Evolutionary conservation across 768 basidiomycete genomes (phyloP).

Genomic region (Pisolithus tinctorius): DNA sequence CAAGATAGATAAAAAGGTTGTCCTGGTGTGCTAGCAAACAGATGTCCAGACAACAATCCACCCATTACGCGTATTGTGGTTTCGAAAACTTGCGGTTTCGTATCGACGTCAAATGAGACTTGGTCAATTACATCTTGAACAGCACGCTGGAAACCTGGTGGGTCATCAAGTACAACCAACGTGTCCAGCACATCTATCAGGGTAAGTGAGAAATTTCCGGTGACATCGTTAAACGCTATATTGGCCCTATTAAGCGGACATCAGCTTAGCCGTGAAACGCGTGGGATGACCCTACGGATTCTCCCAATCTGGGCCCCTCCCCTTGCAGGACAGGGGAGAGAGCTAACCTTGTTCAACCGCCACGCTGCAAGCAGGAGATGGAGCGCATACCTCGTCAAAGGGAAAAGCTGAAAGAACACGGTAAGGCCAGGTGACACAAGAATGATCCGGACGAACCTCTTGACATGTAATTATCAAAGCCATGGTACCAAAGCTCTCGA

Average conservation of each 20-base stretch:
- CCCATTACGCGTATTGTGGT: slow-evolving; percentile 93
- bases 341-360: slow-evolving; percentile 42
- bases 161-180: slow-evolving; percentile 80
- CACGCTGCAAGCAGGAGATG: slow-evolving; percentile 2
- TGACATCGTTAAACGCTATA: slow-evolving; percentile 82
- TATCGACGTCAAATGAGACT: slow-evolving; percentile 90
- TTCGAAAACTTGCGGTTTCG: slow-evolving; percentile 97
- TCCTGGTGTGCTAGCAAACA: slow-evolving; percentile 60
- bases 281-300: slow-evolving; percentile 54
- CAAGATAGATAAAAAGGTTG: slow-evolving; percentile 74
- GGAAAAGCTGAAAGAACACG: slow-evolving; percentile 59
- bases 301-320: slow-evolving; percentile 82
- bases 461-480: slow-evolving; percentile 83
- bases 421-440: slow-evolving; percentile 14
- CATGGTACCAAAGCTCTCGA: slow-evolving; percentile 84
- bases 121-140: slow-evolving; percentile 74
- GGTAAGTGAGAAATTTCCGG: slow-evolving; percentile 87
- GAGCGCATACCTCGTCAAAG: slow-evolving; percentile 60
- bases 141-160: slow-evolving; percentile 73
- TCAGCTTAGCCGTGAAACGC: slow-evolving; percentile 2
- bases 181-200: slow-evolving; percentile 82
- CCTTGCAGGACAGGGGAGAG: slow-evolving; percentile 81
- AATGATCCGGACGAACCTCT: slow-evolving; percentile 44
- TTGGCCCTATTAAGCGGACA: slow-evolving; percentile 44
- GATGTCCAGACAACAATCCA: slow-evolving; percentile 80